Conservation (phyloP, 2,329 filamentous ascomycete species). For the Paraconiothyrium brasiliense region DNA sequence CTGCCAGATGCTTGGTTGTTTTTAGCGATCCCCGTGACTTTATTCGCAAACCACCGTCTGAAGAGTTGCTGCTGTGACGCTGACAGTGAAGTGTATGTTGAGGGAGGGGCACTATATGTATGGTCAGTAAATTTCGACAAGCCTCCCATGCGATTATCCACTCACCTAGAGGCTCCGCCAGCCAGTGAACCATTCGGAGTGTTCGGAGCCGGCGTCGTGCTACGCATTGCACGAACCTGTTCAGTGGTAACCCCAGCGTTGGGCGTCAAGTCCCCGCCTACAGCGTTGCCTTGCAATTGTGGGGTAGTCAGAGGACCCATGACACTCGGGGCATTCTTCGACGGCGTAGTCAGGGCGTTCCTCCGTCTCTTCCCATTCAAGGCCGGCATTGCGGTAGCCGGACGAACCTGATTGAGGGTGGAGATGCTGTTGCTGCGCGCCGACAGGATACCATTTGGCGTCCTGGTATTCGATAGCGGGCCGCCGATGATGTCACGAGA, state of each 20-base stretch:
- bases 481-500: neutral
- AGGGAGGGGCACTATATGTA: neutral
- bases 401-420: neutral
- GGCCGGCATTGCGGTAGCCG: neutral
- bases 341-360: neutral
- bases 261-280: too few relatives aligned
- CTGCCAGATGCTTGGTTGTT: neutral
- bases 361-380: neutral
- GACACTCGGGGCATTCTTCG: neutral
- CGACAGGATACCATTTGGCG: neutral
- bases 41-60: neutral
- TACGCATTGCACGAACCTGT: too few relatives aligned
- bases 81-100: neutral
- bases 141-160: too few relatives aligned
- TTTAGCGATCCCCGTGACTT: neutral
- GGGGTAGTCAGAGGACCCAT: neutral
- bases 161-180: too few relatives aligned
- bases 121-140: neutral
- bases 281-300: neutral
- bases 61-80: neutral
- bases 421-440: neutral
- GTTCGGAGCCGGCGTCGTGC: too few relatives aligned
- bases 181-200: too few relatives aligned
- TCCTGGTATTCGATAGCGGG: neutral
- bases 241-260: too few relatives aligned